These are phyloP conservation scores for Carex pumila DNA, from an alignment of 176 grass and related monocot species.

Conservation along the genomic window DNA sequence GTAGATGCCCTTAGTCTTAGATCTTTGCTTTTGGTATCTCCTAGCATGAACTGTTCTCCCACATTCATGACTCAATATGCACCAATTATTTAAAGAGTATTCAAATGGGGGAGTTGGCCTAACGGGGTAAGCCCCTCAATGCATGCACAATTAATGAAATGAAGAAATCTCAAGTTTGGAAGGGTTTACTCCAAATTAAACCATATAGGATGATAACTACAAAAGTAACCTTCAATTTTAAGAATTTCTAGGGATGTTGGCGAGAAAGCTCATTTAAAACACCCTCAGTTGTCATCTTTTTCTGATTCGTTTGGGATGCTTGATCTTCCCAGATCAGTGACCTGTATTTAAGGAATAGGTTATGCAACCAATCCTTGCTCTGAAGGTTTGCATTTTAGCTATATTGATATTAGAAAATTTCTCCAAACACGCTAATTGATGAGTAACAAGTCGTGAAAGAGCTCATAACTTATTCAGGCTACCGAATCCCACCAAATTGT, in stretches of 20 bases:
- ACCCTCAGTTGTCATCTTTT: neutral
- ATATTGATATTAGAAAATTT: neutral
- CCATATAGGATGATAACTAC: neutral
- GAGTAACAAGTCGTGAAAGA: neutral
- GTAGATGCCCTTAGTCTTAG: too few relatives aligned
- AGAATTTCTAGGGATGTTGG: neutral
- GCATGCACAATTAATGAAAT: neutral
- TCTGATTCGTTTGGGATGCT: neutral
- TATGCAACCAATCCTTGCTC: neutral
- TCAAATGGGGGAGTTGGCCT: neutral
- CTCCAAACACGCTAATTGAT: neutral
- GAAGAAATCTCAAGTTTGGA: neutral
- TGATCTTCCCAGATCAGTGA: neutral
- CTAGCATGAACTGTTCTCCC: neutral
- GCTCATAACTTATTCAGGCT: neutral
- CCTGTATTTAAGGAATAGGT: neutral
- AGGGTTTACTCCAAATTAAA: neutral
- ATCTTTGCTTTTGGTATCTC: neutral
- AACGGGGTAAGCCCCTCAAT: neutral
- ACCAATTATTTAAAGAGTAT: neutral
- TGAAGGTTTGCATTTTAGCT: neutral
- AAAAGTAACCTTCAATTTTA: neutral
- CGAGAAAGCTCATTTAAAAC: constrained; percentile 6
- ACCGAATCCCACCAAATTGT: neutral
- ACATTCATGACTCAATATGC: neutral